Percentiles rank a stretch among this genome's conserved stretches.
These are phyloP conservation scores for Nitzschia palea DNA, from an alignment of 108 stramenopile genomes.

Conservation along the genomic window DNA sequence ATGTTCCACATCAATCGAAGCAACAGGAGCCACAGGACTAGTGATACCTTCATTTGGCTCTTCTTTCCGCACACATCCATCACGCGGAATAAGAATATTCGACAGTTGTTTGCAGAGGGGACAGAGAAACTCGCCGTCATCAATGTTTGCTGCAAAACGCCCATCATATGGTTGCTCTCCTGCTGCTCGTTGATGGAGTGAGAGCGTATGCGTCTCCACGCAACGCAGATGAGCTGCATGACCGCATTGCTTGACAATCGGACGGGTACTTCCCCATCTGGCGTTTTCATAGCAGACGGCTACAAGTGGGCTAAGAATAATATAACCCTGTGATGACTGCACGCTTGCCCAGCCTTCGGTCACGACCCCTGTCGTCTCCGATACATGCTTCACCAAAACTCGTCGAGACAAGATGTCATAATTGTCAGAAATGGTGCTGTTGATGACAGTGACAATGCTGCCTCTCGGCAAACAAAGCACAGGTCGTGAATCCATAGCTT, in stretches of 20 bases:
- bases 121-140: slow-evolving; percentile 93
- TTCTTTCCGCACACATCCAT: slow-evolving; percentile 36
- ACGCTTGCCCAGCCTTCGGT: slow-evolving; percentile 86
- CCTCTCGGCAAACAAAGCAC: slow-evolving; percentile 73
- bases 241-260: slow-evolving; percentile 88
- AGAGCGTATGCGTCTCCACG: slow-evolving; percentile 88
- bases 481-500: slow-evolving; percentile 84
- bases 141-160: slow-evolving; percentile 88
- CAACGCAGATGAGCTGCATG: slow-evolving; percentile 96
- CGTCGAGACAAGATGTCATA: slow-evolving; percentile 81
- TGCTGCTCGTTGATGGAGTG: slow-evolving; percentile 81
- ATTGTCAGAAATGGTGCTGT: slow-evolving; percentile 61
- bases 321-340: slow-evolving; percentile 83
- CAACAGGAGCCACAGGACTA: background rate
- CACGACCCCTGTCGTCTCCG: slow-evolving; percentile 34
- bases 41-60: slow-evolving; percentile 4
- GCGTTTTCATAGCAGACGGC: slow-evolving; percentile 77
- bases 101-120: slow-evolving; percentile 96
- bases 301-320: slow-evolving; percentile 79
- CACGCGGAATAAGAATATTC: slow-evolving; percentile 91
- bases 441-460: slow-evolving; percentile 70
- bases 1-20: slow-evolving; percentile 2
- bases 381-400: slow-evolving; percentile 68
- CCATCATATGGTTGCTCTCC: slow-evolving; percentile 89
- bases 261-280: slow-evolving; percentile 85